Evolutionary conservation across 1,284 basidiomycete species (phyloP), one percentile per base, ranked within the genome.

Genomic region (Anthracocystis walkeri): DNA sequence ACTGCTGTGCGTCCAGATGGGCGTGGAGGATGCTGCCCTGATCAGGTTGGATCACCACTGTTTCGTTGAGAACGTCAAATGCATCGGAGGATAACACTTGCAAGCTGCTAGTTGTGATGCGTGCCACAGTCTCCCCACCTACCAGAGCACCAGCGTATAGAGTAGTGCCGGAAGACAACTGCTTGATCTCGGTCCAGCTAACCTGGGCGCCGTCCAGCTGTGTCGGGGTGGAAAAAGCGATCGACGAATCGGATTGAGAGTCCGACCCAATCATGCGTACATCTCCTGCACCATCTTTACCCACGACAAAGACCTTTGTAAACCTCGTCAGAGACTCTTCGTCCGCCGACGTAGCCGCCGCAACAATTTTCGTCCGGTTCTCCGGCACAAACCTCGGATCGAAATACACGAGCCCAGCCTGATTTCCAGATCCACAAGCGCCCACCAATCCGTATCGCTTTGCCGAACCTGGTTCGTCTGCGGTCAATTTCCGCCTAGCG

Each of bases 401-500:
- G 11, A 75, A 31, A 11, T 75, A 75, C 8, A 63, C 66, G 5
- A 75, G 45, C 6, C 66, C 72, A 23, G 72, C 66, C 46, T 75
- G 72, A n/a, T 58, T 75, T 8, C 72, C 72, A 3, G 63, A 62
- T 6, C 72, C 72, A 50, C 59, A 64, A 3, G 66, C 62, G 16
- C 58, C 72, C 7, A 75, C 72, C 41, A 75, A 16, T 1, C 21
- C 63, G 45, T 66, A 50, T 11, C 66, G 58, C 40, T 64, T 65
- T 11, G 56, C 58, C 6, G 58, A 53, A 3, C 65, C 66, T 0
- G 65, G 42, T 31, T 64, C 50, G 20, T 58, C 42, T 7, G 45
- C n/a, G n/a, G 62, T 42, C 7, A 75, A 33, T 31, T 63, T 65
- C 18, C 66, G 66, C 27, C 59, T 25, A 4, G 72, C 58, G 12